Conservation (phyloP, 139 green algal species). For the Coelastrella sp. region DNA sequence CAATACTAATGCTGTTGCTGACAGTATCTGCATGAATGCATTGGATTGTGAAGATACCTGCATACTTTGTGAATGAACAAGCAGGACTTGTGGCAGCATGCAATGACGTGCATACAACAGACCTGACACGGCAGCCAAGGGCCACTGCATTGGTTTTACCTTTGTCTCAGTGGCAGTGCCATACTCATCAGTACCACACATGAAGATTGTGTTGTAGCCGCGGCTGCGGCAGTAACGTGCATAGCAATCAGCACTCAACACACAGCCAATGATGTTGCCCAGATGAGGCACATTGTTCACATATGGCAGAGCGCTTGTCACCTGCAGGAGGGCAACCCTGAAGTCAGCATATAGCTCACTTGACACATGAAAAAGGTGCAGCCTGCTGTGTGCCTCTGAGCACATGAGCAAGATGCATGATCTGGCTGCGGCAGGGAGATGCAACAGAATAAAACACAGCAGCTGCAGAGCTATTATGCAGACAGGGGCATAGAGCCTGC, state of each 20-base stretch:
- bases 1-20: not conserved
- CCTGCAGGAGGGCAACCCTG: slow-evolving; percentile 49
- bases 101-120: not conserved
- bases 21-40: not conserved
- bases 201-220: slow-evolving; percentile 93
- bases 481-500: not conserved
- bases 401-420: not conserved
- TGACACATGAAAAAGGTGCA: not conserved
- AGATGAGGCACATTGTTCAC: slow-evolving; percentile 99
- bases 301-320: slow-evolving; percentile 97
- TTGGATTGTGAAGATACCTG: no score
- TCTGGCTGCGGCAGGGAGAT: not conserved
- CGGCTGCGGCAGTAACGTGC: slow-evolving; percentile 89
- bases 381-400: not conserved
- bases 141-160: slow-evolving; percentile 48
- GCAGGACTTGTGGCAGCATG: not conserved
- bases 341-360: not conserved
- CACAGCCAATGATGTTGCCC: slow-evolving; percentile 99
- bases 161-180: slow-evolving; percentile 99
- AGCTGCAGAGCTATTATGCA: not conserved
- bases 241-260: slow-evolving; percentile 95
- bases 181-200: slow-evolving; percentile 99
- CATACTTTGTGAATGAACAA: no score
- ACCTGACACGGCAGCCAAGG: no score
- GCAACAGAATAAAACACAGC: not conserved